phyloP scores from a whole-genome alignment of 164 flowering plant species.

The Vitis vinifera region DNA sequence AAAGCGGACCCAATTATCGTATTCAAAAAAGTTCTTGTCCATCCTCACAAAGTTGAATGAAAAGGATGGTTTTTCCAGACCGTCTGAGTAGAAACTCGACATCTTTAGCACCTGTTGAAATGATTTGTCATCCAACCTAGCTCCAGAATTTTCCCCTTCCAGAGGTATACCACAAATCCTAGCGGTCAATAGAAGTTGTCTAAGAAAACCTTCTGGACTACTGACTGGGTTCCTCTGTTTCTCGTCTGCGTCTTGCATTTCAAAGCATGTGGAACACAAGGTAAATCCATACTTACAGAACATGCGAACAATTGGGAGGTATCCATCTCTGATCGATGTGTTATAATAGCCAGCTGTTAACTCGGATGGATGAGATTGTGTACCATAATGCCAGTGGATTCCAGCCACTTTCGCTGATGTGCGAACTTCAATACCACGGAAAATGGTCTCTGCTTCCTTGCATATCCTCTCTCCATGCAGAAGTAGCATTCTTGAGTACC shows the following conservation, averaged over 20 bases:
- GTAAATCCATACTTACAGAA: conserved; percentile 55
- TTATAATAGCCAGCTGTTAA: conserved; percentile 74
- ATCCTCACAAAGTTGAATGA: conserved; percentile 70
- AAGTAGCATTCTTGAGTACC: conserved; percentile 72
- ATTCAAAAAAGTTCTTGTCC: conserved; percentile 53
- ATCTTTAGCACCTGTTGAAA: conserved; percentile 50
- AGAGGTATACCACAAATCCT: conserved; percentile 40
- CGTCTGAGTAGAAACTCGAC: conserved; percentile 45
- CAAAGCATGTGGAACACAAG: conserved; percentile 53
- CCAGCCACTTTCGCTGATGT: conserved; percentile 60
- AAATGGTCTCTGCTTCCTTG: conserved; percentile 49
- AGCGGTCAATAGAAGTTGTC: conserved; percentile 48
- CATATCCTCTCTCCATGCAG: conserved; percentile 66
- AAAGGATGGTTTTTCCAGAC: conserved; percentile 36
- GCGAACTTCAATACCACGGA: conserved; percentile 40
- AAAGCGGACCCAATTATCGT: conserved; percentile 50
- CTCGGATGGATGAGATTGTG: conserved; percentile 62
- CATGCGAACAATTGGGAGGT: conserved; percentile 58
- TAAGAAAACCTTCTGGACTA: conserved; percentile 61
- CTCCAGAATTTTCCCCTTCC: conserved; percentile 50
- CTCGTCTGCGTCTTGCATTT: conserved; percentile 53
- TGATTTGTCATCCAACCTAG: conserved; percentile 46
- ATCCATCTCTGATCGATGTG: conserved; percentile 57
- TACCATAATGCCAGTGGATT: conserved; percentile 58
- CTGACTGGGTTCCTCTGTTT: conserved; percentile 31